phyloP scores from a whole-genome alignment of 257 asterid species.

The Ilex asprella region DNA sequence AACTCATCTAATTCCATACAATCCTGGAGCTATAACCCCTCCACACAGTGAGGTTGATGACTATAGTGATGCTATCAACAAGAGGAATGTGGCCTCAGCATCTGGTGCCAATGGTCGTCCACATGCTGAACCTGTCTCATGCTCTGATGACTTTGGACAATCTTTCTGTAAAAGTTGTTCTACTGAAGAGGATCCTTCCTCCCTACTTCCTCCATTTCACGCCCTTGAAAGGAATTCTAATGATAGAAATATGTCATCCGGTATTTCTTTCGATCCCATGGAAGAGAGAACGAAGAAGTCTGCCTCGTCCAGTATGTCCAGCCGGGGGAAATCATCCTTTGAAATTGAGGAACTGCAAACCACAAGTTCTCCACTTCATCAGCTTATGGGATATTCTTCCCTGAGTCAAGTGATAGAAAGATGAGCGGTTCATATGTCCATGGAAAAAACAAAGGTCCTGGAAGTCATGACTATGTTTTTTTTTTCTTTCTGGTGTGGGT shows the following conservation, averaged over 20 bases:
- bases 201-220: slow-evolving; percentile 15
- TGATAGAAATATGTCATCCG: slow-evolving; percentile 26
- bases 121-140: slow-evolving; percentile 41
- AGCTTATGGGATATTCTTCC: slow-evolving; percentile 79
- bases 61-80: slow-evolving; percentile 9
- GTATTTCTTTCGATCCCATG: slow-evolving; percentile 18
- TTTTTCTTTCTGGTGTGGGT: too few relatives aligned
- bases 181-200: slow-evolving; percentile 38
- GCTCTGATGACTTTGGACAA: slow-evolving; percentile 49
- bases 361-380: slow-evolving; percentile 63
- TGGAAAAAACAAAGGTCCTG: too few relatives aligned
- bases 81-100: not conserved
- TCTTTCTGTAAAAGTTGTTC: slow-evolving; percentile 50
- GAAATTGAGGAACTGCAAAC: slow-evolving; percentile 45
- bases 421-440: not conserved
- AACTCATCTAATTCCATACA: slow-evolving; percentile 45
- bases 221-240: slow-evolving; percentile 19
- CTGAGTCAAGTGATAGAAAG: slow-evolving; percentile 45
- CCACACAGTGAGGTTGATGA: slow-evolving; percentile 57
- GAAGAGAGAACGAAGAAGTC: slow-evolving; percentile 63
- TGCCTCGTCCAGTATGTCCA: slow-evolving; percentile 19
- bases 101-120: slow-evolving; percentile 21
- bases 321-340: slow-evolving; percentile 28
- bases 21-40: slow-evolving; percentile 36
- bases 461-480: too few relatives aligned